Conservation (phyloP, 176 grass and related monocot genomes). For the Chrysopogon serrulatus region DNA sequence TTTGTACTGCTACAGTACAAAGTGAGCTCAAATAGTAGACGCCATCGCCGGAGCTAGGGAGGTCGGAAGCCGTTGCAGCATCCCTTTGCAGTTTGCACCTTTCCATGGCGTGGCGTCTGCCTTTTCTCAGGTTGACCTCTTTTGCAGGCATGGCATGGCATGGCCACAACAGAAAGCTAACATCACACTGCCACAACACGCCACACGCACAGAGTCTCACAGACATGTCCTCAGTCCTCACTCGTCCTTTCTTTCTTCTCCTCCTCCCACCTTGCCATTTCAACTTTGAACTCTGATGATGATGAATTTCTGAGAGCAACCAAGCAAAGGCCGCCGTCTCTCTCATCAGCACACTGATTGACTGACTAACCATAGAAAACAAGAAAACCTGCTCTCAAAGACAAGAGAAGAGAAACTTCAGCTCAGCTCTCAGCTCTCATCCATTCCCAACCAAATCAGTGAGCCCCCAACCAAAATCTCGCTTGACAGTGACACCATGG, state of each 20-base stretch:
- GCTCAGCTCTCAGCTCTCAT: background rate
- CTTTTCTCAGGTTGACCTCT: background rate
- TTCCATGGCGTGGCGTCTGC: background rate
- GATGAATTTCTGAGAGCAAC: too few relatives aligned
- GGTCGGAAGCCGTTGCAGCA: constrained; percentile 1
- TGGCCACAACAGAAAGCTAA: too few relatives aligned
- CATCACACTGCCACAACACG: too few relatives aligned
- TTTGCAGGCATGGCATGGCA: background rate
- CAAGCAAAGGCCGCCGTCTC: too few relatives aligned
- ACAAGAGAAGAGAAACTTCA: background rate
- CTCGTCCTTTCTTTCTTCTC: background rate
- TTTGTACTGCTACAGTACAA: too few relatives aligned
- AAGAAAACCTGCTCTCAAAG: background rate
- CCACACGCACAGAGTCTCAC: background rate
- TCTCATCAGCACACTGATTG: background rate
- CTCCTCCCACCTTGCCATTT: background rate
- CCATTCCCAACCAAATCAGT: background rate
- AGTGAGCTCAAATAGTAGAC: too few relatives aligned
- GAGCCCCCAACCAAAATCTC: background rate
- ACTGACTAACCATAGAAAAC: constrained; percentile 4
- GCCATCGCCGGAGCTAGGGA: too few relatives aligned
- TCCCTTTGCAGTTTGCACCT: constrained; percentile 8
- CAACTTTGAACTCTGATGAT: background rate
- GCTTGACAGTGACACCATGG: background rate
- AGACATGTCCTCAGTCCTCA: background rate